These are phyloP conservation scores for Boletus eberwhitei DNA, from an alignment of 768 basidiomycete species.

Conservation along the genomic window DNA sequence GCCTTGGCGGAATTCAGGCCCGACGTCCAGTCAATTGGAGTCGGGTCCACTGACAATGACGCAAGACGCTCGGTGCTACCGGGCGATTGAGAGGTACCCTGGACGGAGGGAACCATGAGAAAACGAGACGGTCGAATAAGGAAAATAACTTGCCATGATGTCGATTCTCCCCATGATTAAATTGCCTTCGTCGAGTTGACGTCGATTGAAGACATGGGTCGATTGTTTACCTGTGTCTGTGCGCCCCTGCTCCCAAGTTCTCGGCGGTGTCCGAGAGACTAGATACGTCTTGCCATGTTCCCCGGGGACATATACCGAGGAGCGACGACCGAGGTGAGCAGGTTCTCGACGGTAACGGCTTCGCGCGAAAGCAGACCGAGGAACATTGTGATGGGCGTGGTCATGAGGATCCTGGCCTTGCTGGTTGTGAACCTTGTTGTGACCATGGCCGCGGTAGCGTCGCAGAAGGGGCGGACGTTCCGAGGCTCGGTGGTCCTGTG, in stretches of 20 bases:
- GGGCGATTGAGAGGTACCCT: conserved; percentile 5
- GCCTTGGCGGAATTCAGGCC: conserved; percentile 27
- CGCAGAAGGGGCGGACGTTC: conserved; percentile 18
- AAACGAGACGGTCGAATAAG: conserved; percentile 1
- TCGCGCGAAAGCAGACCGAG: conserved; percentile 20
- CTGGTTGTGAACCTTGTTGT: background rate
- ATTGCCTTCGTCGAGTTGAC: conserved; percentile 10
- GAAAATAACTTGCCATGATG: conserved; percentile 41
- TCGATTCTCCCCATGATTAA: conserved; percentile 43
- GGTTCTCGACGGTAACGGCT: conserved; percentile 16
- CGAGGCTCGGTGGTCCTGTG: background rate
- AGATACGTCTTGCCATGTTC: conserved; percentile 28
- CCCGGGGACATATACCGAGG: conserved; percentile 23
- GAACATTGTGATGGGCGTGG: conserved; percentile 3
- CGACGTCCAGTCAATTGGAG: conserved; percentile 26
- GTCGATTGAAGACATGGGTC: conserved; percentile 2
- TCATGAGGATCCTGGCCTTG: background rate
- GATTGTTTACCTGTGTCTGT: background rate
- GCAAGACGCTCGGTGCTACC: no score
- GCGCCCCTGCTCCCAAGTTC: background rate
- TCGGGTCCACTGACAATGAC: conserved; percentile 21
- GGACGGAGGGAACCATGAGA: background rate
- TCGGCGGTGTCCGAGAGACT: conserved; percentile 15
- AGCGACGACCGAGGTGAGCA: conserved; percentile 11
- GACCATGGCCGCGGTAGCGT: conserved; percentile 5